phyloP scores from a whole-genome alignment of 108 stramenopile species.

The Nitzschia sp. region DNA sequence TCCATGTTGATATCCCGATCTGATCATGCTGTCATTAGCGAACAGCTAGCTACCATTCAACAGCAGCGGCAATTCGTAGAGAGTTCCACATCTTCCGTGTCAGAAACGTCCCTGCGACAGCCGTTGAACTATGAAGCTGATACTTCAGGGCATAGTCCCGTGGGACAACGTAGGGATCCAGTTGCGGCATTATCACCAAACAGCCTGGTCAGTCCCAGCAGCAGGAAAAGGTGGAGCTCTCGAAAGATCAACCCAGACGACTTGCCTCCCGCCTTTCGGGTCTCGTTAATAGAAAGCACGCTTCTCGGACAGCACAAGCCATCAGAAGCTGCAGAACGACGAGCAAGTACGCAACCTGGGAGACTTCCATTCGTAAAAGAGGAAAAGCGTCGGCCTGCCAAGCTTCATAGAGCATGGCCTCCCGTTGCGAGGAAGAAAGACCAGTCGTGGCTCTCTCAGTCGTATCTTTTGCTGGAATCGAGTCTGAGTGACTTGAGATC shows the following conservation, averaged over 20 bases:
- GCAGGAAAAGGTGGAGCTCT: neutral
- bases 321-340: too few relatives aligned
- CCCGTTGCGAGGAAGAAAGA: neutral
- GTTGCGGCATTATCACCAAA: neutral
- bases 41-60: too few relatives aligned
- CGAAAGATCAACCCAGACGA: neutral
- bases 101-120: too few relatives aligned
- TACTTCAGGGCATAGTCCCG: too few relatives aligned
- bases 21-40: too few relatives aligned
- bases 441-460: neutral
- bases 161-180: neutral
- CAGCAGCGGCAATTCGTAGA: too few relatives aligned
- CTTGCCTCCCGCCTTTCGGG: conserved; percentile 15
- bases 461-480: neutral
- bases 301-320: too few relatives aligned
- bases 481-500: conserved; percentile 4
- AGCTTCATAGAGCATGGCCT: conserved; percentile 3
- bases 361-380: neutral
- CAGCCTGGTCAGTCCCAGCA: neutral
- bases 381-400: neutral
- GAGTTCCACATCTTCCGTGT: too few relatives aligned
- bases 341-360: neutral
- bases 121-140: too few relatives aligned
- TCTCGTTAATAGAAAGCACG: neutral
- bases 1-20: neutral